These are phyloP conservation scores for Kluyveromyces aestuarii DNA, from an alignment of 805 yeast species.

Conservation along the genomic window DNA sequence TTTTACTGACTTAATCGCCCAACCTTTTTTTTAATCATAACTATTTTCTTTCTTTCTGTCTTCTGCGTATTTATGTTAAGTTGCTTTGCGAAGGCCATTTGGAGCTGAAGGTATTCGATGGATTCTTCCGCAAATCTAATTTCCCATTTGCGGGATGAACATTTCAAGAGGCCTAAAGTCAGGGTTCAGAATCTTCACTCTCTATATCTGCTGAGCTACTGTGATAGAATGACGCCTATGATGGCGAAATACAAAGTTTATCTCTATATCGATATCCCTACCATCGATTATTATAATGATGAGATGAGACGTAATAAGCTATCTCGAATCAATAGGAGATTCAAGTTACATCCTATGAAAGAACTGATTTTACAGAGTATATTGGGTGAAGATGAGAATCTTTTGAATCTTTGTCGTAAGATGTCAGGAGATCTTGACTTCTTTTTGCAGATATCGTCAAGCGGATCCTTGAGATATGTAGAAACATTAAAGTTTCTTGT, in stretches of 20 bases:
- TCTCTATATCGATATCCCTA: constrained; percentile 27
- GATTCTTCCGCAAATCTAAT: constrained; percentile 2
- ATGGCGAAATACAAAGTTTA: constrained; percentile 14
- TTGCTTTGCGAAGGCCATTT: background rate
- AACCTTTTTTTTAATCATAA: background rate
- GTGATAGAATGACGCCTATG: constrained; percentile 13
- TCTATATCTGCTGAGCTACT: constrained; percentile 21
- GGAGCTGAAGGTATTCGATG: background rate
- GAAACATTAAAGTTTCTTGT: constrained; percentile 25
- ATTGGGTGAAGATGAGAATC: constrained; percentile 16
- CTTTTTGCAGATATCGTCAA: constrained; percentile 14
- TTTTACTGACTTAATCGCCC: background rate
- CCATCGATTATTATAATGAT: constrained; percentile 28
- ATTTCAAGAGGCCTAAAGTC: constrained; percentile 11
- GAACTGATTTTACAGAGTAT: constrained; percentile 19
- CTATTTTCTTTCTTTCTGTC: background rate
- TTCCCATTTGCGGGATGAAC: constrained; percentile 1
- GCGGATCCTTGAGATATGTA: constrained; percentile 28
- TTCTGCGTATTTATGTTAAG: background rate
- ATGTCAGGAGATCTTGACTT: constrained; percentile 6
- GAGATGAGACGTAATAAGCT: constrained; percentile 20
- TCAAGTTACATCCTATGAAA: constrained; percentile 22
- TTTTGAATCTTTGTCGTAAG: constrained; percentile 12
- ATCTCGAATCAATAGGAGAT: constrained; percentile 21
- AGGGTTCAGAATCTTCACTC: constrained; percentile 22